Evolutionary conservation across 2,329 filamentous ascomycete species (phyloP).

Genomic region (Tricladium varicosporioides): DNA sequence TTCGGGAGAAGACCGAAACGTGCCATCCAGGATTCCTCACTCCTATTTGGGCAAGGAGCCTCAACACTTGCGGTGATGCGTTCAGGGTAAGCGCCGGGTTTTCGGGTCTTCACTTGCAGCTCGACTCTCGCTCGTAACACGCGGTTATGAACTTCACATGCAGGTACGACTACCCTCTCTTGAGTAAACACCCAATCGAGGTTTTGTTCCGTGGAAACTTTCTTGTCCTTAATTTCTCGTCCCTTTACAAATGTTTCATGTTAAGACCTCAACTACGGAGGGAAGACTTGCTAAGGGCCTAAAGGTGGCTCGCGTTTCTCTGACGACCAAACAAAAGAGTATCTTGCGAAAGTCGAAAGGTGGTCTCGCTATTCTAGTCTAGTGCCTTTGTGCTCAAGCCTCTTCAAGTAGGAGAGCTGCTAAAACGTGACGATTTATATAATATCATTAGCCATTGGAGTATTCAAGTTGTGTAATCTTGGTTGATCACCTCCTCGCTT

Average conservation of each 20-base stretch:
- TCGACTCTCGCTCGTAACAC: background rate
- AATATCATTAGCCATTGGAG: too few species aligned
- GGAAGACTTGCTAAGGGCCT: too few species aligned
- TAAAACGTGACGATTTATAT: too few species aligned
- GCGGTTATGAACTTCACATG: background rate
- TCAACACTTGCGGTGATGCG: background rate
- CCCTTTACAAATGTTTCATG: too few species aligned
- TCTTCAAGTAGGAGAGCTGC: background rate
- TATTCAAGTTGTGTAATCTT: too few species aligned
- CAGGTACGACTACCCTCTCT: background rate
- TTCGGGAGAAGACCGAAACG: background rate
- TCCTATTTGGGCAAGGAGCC: too few species aligned
- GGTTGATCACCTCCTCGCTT: too few species aligned
- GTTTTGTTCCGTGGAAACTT: background rate
- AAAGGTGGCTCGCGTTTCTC: too few species aligned
- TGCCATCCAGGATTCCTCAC: background rate
- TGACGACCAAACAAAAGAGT: too few species aligned
- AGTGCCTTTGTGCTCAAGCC: background rate
- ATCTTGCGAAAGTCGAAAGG: too few species aligned
- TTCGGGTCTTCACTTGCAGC: background rate
- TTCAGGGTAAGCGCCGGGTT: background rate
- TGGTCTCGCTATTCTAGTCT: background rate
- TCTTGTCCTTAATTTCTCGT: too few species aligned
- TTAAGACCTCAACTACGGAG: too few species aligned
- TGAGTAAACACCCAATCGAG: background rate